A percentile compares a stretch with the other conserved stretches of the same genome.
Evolutionary conservation across 169 alveolate genomes (phyloP).

Genomic region (Toxoplasma gondii): DNA sequence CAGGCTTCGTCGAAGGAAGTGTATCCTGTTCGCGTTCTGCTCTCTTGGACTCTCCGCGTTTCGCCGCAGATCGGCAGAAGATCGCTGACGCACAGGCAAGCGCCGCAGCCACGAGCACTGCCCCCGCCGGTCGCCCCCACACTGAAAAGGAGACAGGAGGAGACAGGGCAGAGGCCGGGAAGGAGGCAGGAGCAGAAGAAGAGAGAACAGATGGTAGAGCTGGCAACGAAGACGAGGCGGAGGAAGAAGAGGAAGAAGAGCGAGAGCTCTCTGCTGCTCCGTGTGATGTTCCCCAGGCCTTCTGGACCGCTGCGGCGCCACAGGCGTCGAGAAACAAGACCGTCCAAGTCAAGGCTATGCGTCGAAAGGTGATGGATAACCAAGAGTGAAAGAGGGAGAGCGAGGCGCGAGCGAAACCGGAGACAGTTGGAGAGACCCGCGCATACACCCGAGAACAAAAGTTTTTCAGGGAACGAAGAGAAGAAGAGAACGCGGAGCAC

Average conservation of each 20-base stretch:
- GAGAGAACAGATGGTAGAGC: too few relatives aligned
- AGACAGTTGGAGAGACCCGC: background rate
- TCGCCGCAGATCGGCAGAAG: too few relatives aligned
- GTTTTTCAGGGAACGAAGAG: background rate
- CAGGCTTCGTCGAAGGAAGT: too few relatives aligned
- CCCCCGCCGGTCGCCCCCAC: too few relatives aligned
- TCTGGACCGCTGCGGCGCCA: conserved; percentile 16
- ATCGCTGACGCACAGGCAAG: too few relatives aligned
- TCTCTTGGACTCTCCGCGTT: too few relatives aligned
- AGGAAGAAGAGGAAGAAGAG: background rate
- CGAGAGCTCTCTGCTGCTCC: background rate
- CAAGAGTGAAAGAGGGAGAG: background rate
- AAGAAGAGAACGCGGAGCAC: background rate
- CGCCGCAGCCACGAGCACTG: too few relatives aligned
- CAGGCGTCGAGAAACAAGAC: background rate
- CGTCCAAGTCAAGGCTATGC: background rate
- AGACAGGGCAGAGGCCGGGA: too few relatives aligned
- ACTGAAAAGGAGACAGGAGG: too few relatives aligned
- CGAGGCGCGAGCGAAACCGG: background rate
- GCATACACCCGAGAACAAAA: background rate
- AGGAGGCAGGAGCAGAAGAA: too few relatives aligned
- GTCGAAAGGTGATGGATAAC: background rate
- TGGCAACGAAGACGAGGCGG: too few relatives aligned
- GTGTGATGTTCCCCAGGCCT: background rate
- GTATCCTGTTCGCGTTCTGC: too few relatives aligned